Evolutionary conservation across 225 moss, liverwort and hornwort species (phyloP).

Genomic region (Bryum argenteum): DNA sequence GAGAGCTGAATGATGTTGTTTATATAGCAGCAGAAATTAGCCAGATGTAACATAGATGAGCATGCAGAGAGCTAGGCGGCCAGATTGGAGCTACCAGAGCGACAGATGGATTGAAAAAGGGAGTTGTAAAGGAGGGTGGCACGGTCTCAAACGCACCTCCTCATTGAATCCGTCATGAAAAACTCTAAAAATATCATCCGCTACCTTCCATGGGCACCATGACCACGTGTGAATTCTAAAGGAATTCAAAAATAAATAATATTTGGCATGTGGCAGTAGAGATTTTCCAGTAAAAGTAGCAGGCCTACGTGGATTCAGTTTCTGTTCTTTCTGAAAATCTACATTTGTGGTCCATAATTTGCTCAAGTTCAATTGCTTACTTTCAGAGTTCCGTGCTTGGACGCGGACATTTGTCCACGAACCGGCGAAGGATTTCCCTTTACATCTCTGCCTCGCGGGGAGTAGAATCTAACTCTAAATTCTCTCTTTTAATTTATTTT

Average conservation of each 20-base stretch:
- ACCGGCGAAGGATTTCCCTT: too few relatives aligned
- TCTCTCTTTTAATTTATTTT: too few relatives aligned
- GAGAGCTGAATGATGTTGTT: not conserved
- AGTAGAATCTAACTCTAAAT: too few relatives aligned
- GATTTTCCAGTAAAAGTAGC: constrained; percentile 5
- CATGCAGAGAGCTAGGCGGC: constrained; percentile 17
- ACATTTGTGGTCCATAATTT: constrained; percentile 6
- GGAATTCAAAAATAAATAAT: too few relatives aligned
- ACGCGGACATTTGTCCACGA: too few relatives aligned
- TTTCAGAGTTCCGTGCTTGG: too few relatives aligned
- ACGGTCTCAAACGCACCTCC: too few relatives aligned
- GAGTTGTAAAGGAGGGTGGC: constrained; percentile 21
- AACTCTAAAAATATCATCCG: too few relatives aligned
- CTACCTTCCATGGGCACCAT: too few relatives aligned
- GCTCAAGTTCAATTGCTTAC: not conserved
- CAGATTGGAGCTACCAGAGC: constrained; percentile 33
- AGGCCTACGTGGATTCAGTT: not conserved
- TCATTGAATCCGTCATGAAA: too few relatives aligned
- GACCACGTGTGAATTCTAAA: too few relatives aligned
- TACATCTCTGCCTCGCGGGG: too few relatives aligned
- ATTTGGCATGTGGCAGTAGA: constrained; percentile 26
- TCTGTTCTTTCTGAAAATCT: not conserved
- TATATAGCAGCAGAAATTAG: constrained; percentile 5
- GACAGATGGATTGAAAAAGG: constrained; percentile 17
- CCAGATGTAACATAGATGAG: constrained; percentile 24